Evolutionary conservation across 139 green algal species (phyloP).

Genomic region (Zygnema cylindricum): DNA sequence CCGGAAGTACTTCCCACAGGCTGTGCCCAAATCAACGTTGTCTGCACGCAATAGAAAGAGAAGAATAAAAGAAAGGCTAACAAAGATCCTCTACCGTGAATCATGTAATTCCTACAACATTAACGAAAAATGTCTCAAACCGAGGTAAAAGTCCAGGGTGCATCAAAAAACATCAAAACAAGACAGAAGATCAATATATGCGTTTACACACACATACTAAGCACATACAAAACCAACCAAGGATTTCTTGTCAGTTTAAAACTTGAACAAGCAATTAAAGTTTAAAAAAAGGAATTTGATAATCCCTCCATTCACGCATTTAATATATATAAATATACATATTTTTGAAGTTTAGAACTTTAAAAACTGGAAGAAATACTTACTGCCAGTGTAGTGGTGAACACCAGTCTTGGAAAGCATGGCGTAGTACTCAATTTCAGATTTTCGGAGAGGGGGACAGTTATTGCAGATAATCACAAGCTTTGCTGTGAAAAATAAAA

Average conservation of each 20-base stretch:
- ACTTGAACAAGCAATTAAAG: too few relatives aligned
- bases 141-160: too few relatives aligned
- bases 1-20: constrained; percentile 96
- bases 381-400: constrained; percentile 96
- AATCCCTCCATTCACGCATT: too few relatives aligned
- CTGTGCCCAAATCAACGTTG: constrained; percentile 98
- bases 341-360: background rate
- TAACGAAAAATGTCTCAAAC: too few relatives aligned
- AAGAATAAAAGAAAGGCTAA: background rate
- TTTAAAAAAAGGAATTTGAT: too few relatives aligned
- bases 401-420: constrained; percentile 99
- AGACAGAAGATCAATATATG: too few relatives aligned
- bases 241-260: too few relatives aligned
- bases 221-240: too few relatives aligned
- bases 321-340: too few relatives aligned
- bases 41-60: constrained; percentile 58
- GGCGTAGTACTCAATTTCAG: constrained; percentile 99
- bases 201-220: too few relatives aligned
- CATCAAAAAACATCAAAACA: too few relatives aligned
- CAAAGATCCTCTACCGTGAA: background rate
- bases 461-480: constrained; percentile 98
- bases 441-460: constrained; percentile 91
- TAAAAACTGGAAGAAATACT: constrained; percentile 56
- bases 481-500: constrained; percentile 76
- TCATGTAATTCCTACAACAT: too few relatives aligned